These are phyloP conservation scores for Colletotrichum somersetense DNA, from an alignment of 2,329 filamentous ascomycete genomes.

Conservation along the genomic window DNA sequence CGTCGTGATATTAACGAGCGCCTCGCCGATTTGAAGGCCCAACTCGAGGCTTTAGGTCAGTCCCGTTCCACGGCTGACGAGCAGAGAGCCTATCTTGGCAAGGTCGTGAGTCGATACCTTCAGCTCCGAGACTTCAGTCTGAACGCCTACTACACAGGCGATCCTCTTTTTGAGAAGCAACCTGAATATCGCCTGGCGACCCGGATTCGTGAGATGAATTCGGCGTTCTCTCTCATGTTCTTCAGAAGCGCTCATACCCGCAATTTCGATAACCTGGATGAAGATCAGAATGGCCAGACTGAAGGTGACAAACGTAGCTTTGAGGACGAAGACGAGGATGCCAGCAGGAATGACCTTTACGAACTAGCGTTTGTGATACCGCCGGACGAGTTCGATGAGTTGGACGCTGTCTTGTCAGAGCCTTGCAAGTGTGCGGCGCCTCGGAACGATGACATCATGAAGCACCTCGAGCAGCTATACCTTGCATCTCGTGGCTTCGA, in stretches of 20 bases:
- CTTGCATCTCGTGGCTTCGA: slow-evolving; percentile 63
- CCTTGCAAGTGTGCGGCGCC: slow-evolving; percentile 28
- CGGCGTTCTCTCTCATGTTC: slow-evolving; percentile 51
- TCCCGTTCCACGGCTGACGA: slow-evolving; percentile 46
- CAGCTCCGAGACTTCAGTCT: slow-evolving; percentile 49
- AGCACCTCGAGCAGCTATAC: slow-evolving; percentile 49
- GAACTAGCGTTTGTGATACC: neutral
- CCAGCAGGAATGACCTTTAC: neutral
- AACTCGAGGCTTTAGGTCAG: slow-evolving; percentile 49
- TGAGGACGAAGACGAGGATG: neutral
- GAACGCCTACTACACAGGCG: slow-evolving; percentile 52
- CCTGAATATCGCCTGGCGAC: slow-evolving; percentile 54
- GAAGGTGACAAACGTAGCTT: slow-evolving; percentile 44
- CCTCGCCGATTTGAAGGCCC: slow-evolving; percentile 15
- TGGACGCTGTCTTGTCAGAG: slow-evolving; percentile 38
- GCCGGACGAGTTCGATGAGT: neutral
- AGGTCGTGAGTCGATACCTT: slow-evolving; percentile 50
- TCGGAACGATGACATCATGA: slow-evolving; percentile 52
- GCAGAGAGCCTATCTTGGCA: slow-evolving; percentile 53
- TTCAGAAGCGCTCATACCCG: slow-evolving; percentile 44
- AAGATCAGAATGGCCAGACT: slow-evolving; percentile 23
- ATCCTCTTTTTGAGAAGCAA: slow-evolving; percentile 48
- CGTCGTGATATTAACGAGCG: slow-evolving; percentile 43
- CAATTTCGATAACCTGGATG: slow-evolving; percentile 31
- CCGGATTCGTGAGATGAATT: slow-evolving; percentile 53